Evolutionary conservation across 345 rosid genomes (phyloP).

Genomic region (Corchorus olitorius): DNA sequence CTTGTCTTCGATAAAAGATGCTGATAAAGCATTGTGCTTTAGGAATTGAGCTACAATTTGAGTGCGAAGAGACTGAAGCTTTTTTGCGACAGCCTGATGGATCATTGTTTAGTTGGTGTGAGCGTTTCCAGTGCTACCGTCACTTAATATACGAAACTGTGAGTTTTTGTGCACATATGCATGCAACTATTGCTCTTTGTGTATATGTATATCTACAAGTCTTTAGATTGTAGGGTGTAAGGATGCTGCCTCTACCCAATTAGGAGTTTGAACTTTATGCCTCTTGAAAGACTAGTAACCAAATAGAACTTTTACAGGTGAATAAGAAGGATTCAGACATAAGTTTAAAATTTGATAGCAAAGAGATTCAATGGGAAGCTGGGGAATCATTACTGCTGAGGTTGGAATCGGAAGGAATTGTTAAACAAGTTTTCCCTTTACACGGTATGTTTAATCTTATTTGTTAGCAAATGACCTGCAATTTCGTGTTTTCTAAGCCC

Average conservation of each 20-base stretch:
- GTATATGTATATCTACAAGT: not conserved
- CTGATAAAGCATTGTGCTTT: not conserved
- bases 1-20: not conserved
- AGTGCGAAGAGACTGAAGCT: conserved; percentile 76
- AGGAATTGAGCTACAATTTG: conserved; percentile 94
- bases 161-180: conserved; percentile 24
- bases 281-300: conserved; percentile 5
- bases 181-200: not conserved
- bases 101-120: conserved; percentile 85
- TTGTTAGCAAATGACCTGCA: conserved; percentile 14
- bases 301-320: conserved; percentile 46
- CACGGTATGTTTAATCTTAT: conserved; percentile 58
- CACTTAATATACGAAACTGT: conserved; percentile 72
- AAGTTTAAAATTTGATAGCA: conserved; percentile 47
- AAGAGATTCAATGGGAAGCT: conserved; percentile 58
- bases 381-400: conserved; percentile 69
- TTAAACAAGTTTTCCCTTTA: conserved; percentile 77
- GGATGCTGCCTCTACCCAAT: not conserved
- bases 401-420: conserved; percentile 67
- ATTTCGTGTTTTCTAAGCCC: conserved; percentile 18
- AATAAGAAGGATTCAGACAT: conserved; percentile 40
- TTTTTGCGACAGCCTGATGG: conserved; percentile 85
- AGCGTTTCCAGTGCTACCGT: conserved; percentile 76
- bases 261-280: conserved; percentile 15
- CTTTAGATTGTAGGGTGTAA: not conserved